Evolutionary conservation across 352 stramenopile genomes (phyloP).

Genomic region (Pythium periplocum): DNA sequence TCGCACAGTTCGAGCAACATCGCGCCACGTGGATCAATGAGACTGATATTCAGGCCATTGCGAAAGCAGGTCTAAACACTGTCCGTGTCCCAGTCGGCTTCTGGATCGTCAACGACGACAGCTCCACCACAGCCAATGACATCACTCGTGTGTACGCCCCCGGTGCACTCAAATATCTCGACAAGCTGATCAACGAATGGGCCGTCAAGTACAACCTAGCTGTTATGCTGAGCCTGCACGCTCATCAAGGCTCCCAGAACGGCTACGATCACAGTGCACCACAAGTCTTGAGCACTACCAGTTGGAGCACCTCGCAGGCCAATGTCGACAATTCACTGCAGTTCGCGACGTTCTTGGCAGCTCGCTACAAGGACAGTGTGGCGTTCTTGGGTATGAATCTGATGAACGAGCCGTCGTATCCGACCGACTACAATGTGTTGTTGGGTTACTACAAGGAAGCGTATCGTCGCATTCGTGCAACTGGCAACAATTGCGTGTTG

Average conservation of each 20-base stretch:
- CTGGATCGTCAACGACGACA: slow-evolving; percentile 40
- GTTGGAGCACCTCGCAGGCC: slow-evolving; percentile 23
- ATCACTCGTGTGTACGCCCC: neutral
- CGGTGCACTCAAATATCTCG: slow-evolving; percentile 40
- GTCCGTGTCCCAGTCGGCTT: slow-evolving; percentile 32
- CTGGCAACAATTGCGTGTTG: slow-evolving; percentile 42
- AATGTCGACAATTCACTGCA: slow-evolving; percentile 34
- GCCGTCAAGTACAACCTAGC: slow-evolving; percentile 43
- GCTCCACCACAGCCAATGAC: slow-evolving; percentile 2
- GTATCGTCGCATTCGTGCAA: slow-evolving; percentile 32
- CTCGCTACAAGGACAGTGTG: slow-evolving; percentile 30
- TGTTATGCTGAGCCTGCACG: slow-evolving; percentile 51
- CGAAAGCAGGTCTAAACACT: slow-evolving; percentile 29
- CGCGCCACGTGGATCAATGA: slow-evolving; percentile 46
- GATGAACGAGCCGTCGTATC: slow-evolving; percentile 43
- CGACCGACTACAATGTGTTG: slow-evolving; percentile 17
- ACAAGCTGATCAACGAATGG: slow-evolving; percentile 48
- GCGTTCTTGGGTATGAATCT: slow-evolving; percentile 47
- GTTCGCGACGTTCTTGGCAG: slow-evolving; percentile 32
- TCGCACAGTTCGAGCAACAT: slow-evolving; percentile 37
- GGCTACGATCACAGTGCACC: slow-evolving; percentile 44
- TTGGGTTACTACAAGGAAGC: slow-evolving; percentile 33
- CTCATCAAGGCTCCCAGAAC: slow-evolving; percentile 53
- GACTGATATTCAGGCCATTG: slow-evolving; percentile 35
- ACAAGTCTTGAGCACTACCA: neutral